A percentile compares a stretch with the other conserved stretches of the same genome.
These are phyloP conservation scores for Tuber calosporum DNA, from an alignment of 495 filamentous ascomycete species.

Conservation along the genomic window DNA sequence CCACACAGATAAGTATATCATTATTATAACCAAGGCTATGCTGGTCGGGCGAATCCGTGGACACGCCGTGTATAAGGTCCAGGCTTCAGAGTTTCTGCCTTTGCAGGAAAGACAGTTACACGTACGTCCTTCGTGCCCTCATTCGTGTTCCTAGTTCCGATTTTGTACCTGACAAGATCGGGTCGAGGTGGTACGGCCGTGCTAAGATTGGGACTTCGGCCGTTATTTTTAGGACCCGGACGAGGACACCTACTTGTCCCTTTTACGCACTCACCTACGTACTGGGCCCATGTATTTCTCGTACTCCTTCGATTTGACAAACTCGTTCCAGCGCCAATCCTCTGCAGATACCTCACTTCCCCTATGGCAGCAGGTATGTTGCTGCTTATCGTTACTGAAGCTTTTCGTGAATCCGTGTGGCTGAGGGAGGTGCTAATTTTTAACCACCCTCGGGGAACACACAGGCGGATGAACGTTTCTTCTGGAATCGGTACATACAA, in stretches of 20 bases:
- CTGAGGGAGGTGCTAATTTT: conserved; percentile 15
- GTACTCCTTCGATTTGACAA: conserved; percentile 91
- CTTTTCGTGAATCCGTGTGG: neutral
- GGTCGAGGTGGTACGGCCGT: conserved; percentile 1
- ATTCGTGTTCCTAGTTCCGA: neutral
- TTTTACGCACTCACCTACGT: conserved; percentile 72
- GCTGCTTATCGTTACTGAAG: conserved; percentile 1
- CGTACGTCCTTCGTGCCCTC: conserved; percentile 28
- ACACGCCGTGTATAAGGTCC: conserved; percentile 88
- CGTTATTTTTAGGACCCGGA: conserved; percentile 57
- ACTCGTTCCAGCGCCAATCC: conserved; percentile 87
- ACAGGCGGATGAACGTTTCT: conserved; percentile 86
- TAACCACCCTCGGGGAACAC: neutral
- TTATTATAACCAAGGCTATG: conserved; percentile 90
- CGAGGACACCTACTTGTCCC: conserved; percentile 79
- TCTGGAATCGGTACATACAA: conserved; percentile 94
- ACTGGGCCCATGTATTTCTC: conserved; percentile 95
- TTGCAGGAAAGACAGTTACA: conserved; percentile 85
- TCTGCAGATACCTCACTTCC: conserved; percentile 61
- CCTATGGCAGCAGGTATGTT: conserved; percentile 64
- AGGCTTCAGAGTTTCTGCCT: conserved; percentile 85
- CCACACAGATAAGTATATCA: conserved; percentile 76
- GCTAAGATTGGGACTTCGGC: conserved; percentile 5
- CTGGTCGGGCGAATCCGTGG: conserved; percentile 86
- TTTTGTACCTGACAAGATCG: neutral